Percentiles rank a stretch among this genome's conserved stretches.
phyloP scores from a whole-genome alignment of 768 basidiomycete species.

The Russula virescens region DNA sequence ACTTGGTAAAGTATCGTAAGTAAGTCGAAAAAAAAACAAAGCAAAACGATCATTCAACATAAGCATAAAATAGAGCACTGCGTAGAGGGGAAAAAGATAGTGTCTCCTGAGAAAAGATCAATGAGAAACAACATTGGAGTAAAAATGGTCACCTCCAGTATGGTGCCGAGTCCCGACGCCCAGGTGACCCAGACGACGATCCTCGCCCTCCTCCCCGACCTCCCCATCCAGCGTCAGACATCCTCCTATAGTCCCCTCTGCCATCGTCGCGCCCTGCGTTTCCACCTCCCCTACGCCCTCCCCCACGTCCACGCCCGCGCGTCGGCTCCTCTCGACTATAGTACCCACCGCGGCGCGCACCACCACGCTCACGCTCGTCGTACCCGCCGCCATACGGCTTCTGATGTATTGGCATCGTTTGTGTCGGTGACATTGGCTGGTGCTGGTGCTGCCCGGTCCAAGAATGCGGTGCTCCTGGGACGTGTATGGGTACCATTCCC shows the following conservation, averaged over 20 bases:
- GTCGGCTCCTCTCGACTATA: constrained; percentile 4
- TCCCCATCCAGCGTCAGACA: constrained; percentile 13
- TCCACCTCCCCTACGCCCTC: not conserved
- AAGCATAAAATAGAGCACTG: constrained; percentile 2
- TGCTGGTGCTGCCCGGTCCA: not conserved
- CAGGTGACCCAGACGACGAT: constrained; percentile 6
- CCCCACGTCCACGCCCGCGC: constrained; percentile 5
- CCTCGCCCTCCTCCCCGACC: constrained; percentile 7
- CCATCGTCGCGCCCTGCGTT: constrained; percentile 1
- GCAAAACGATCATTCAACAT: not conserved
- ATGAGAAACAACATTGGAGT: not conserved
- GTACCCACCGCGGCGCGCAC: constrained; percentile 10
- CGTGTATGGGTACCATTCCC: not conserved
- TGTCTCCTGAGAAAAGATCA: not conserved
- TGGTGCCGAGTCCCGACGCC: constrained; percentile 2
- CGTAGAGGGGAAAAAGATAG: not conserved
- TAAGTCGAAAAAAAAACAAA: too few relatives aligned
- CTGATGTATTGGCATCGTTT: not conserved
- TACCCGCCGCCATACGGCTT: constrained; percentile 9
- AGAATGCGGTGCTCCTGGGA: not conserved
- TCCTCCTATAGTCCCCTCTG: constrained; percentile 1
- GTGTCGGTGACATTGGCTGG: not conserved
- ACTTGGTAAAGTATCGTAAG: too few relatives aligned
- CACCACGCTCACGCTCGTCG: constrained; percentile 11
- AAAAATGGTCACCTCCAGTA: constrained; percentile 8